These are phyloP conservation scores for Ottelia alismoides DNA, from an alignment of 106 monocot species.

Conservation along the genomic window DNA sequence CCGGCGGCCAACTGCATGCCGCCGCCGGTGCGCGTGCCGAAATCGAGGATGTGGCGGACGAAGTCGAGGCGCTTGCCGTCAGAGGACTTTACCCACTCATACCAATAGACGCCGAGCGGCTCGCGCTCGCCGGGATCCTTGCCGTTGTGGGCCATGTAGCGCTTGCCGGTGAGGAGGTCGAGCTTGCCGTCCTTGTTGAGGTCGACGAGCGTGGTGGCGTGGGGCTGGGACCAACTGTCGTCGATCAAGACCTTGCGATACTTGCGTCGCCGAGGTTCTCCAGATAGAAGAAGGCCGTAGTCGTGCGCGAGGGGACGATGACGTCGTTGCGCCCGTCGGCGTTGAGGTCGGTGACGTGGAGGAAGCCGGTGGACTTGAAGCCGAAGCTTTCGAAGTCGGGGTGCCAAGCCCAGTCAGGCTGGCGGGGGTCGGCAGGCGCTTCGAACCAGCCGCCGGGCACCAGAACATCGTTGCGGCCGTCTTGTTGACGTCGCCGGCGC, in stretches of 20 bases:
- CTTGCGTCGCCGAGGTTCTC: background rate
- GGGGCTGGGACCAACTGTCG: background rate
- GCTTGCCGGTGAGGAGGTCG: background rate
- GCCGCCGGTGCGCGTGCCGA: background rate
- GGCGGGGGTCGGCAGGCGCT: background rate
- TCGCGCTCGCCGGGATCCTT: background rate
- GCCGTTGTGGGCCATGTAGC: background rate
- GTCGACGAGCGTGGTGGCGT: background rate
- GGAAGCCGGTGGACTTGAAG: background rate
- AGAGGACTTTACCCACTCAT: background rate
- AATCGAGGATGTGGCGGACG: no score
- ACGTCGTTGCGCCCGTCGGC: background rate
- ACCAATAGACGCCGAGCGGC: background rate
- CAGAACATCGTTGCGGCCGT: background rate
- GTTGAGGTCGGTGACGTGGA: background rate
- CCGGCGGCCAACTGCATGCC: background rate
- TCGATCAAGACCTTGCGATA: background rate
- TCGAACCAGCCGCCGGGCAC: background rate
- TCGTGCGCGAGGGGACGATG: background rate
- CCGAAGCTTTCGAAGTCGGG: background rate
- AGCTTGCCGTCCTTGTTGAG: background rate
- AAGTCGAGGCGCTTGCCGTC: background rate
- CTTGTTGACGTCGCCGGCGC: background rate
- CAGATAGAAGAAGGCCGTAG: background rate
- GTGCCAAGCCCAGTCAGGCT: background rate